A percentile compares a stretch with the other conserved stretches of the same genome.
These are phyloP conservation scores for Tetrapyrgos nigripes DNA, from an alignment of 1,284 basidiomycete genomes.

Conservation along the genomic window DNA sequence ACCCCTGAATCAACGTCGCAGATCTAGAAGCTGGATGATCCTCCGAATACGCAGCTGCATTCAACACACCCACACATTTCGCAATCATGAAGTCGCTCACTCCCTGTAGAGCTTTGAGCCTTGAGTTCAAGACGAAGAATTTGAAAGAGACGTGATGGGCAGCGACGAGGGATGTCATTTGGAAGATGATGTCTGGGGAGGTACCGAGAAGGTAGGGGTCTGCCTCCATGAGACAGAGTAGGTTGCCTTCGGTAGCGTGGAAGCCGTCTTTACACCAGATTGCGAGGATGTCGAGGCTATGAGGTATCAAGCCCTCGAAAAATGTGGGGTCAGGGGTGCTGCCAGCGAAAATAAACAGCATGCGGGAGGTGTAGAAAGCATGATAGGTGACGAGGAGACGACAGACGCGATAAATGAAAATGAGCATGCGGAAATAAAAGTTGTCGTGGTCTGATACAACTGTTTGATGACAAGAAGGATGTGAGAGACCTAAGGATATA, in stretches of 20 bases:
- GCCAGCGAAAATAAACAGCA: neutral
- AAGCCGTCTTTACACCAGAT: conserved; percentile 12
- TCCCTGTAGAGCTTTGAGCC: neutral
- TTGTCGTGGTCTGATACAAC: conserved; percentile 5
- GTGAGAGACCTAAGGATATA: neutral
- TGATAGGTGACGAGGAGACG: conserved; percentile 10
- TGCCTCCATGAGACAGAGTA: conserved; percentile 8
- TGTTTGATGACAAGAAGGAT: neutral
- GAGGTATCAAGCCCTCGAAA: neutral
- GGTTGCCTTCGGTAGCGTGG: conserved; percentile 1
- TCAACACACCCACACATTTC: conserved; percentile 1
- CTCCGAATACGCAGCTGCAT: neutral
- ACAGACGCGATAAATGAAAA: conserved; percentile 6
- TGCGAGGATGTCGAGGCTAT: conserved; percentile 1
- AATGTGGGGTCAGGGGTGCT: neutral
- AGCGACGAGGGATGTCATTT: conserved; percentile 2
- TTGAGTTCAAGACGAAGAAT: conserved; percentile 9
- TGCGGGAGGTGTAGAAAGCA: neutral
- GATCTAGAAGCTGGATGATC: conserved; percentile 11
- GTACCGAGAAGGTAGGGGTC: neutral
- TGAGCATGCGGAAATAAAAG: conserved; percentile 5
- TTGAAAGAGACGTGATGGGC: conserved; percentile 7
- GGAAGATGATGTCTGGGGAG: conserved; percentile 10
- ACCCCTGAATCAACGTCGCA: conserved; percentile 3
- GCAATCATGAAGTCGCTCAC: neutral